phyloP scores from a whole-genome alignment of 345 rosid genomes.

The Hibiscus tridactylites region DNA sequence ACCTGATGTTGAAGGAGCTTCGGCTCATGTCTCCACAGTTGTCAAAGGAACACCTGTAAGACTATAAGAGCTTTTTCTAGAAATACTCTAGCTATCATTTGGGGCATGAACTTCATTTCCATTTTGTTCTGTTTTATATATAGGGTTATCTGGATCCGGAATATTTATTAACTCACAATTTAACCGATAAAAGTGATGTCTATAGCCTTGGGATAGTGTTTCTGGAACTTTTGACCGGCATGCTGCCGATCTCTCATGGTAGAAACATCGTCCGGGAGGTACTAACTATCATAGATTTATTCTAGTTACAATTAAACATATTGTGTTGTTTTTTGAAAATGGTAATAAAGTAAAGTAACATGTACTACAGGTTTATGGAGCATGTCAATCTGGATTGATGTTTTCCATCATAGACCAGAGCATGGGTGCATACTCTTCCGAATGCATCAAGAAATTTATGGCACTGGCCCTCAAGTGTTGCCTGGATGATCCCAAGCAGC shows the following conservation, averaged over 20 bases:
- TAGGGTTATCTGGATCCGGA: constrained; percentile 56
- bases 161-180: constrained; percentile 33
- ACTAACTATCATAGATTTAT: background rate
- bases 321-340: background rate
- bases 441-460: constrained; percentile 30
- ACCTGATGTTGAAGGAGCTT: constrained; percentile 23
- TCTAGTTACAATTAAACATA: background rate
- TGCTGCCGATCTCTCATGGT: constrained; percentile 39
- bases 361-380: constrained; percentile 22
- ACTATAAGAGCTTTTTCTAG: background rate
- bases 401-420: constrained; percentile 31
- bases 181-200: constrained; percentile 47
- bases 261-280: constrained; percentile 46
- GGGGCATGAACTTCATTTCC: background rate
- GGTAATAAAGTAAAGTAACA: background rate
- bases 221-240: constrained; percentile 44
- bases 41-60: constrained; percentile 46
- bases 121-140: background rate
- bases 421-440: constrained; percentile 32
- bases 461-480: constrained; percentile 39
- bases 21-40: constrained; percentile 33
- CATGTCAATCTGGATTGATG: constrained; percentile 34
- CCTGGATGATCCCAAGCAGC: constrained; percentile 19
- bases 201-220: constrained; percentile 46
- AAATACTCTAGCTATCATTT: background rate